Conservation (phyloP, 1,284 basidiomycete genomes). For the Ceratobasidium sp. region DNA sequence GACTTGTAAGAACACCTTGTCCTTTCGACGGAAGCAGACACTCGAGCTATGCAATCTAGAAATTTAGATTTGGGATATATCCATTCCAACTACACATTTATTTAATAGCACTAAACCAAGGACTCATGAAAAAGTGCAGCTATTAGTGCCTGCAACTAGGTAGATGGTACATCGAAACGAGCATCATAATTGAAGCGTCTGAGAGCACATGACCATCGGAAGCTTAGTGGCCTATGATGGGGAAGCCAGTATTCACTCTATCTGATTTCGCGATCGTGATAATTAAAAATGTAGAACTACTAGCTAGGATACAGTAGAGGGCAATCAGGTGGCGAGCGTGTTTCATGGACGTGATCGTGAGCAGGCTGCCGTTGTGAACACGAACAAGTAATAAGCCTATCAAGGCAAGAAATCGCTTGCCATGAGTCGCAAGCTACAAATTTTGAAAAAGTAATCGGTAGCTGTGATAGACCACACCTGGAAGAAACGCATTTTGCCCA, state of each 20-base stretch:
- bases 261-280: background rate
- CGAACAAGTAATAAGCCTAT: background rate
- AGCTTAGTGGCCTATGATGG: background rate
- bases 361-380: background rate
- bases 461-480: background rate
- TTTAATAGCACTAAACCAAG: too few species aligned
- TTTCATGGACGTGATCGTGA: background rate
- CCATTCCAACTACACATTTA: too few species aligned
- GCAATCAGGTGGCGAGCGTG: background rate
- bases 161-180: too few species aligned
- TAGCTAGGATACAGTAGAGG: background rate
- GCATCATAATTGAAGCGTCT: too few species aligned
- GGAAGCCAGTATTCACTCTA: background rate
- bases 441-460: background rate
- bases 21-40: too few species aligned
- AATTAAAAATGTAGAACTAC: too few species aligned
- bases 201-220: background rate
- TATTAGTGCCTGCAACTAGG: too few species aligned
- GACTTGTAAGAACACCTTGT: too few species aligned
- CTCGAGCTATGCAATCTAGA: too few species aligned
- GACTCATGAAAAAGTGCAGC: too few species aligned
- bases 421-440: background rate
- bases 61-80: too few species aligned
- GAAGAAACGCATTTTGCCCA: conserved; percentile 1
- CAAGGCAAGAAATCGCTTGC: conserved; percentile 3